Base-by-base conservation (phyloP, 2,329 filamentous ascomycete species). In the Nothophaeocryptopus gaeumannii region DNA sequence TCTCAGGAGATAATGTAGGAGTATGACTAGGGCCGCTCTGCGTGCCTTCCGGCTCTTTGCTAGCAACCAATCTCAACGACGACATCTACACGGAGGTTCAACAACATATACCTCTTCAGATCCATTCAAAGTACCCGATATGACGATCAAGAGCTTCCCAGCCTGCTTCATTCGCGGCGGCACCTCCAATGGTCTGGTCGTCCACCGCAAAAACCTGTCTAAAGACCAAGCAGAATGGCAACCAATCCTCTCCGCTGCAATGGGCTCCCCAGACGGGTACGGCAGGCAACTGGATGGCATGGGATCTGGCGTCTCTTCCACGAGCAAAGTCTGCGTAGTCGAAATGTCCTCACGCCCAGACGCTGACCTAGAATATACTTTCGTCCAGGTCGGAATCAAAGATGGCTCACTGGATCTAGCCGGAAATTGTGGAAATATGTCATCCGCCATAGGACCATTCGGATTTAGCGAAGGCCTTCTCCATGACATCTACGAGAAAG, bases 401-500 rank as follows among this genome's bases (percentile, higher is more conserved):
- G 76, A 84, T 58, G 71, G 72, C 4, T 69, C 72, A 30, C 74
- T 89, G 2, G 85, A 89, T 60, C 78, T 81, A 60, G 81, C 82
- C 0, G 82, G 84, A 16, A 89, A 88, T 59, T 89, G 85, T 63
- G 86, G 86, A n/a, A 89, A 89, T 64, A 85, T 89, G 83, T 81
- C 75, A 5, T 76, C 79, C 35, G 77, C 81, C 0, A 77, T 89
- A 39, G 86, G 85, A 0, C 85, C 86, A 0, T 84, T 80, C 61
- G 82, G 81, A 2, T 71, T 83, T 63, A 70, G 88, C 69, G 66
- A 74, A 16, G 73, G 77, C 2, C 54, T 85, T 1, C 68, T 81
- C 49, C 68, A 47, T 30, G 53, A 66, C 8, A 11, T 11, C 53
- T 60, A 47, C 45, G 70, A 62, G 39, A 66, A 58, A 2, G 62